phyloP scores from a whole-genome alignment of 2,329 filamentous ascomycete species.

The Uncinocarpus reesii region DNA sequence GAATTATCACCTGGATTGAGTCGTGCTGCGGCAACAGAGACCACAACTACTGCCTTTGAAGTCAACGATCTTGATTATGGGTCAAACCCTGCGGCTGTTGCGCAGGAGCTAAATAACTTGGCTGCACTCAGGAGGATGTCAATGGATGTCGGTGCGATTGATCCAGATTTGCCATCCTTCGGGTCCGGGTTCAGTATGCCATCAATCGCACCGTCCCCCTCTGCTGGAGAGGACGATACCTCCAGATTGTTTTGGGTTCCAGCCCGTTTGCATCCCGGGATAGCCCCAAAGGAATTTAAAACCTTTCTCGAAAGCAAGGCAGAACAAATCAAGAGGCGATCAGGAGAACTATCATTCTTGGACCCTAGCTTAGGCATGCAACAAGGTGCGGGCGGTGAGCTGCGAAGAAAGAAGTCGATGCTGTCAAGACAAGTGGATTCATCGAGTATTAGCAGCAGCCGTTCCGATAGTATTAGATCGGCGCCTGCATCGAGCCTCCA shows the following conservation, averaged over 20 bases:
- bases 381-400: constrained; percentile 46
- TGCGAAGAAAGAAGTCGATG: constrained; percentile 90
- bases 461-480: constrained; percentile 9
- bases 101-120: constrained; percentile 83
- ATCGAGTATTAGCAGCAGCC: constrained; percentile 36
- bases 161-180: constrained; percentile 45
- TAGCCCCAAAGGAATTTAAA: constrained; percentile 93
- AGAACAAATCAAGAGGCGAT: constrained; percentile 75
- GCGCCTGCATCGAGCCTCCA: constrained; percentile 10
- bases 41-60: constrained; percentile 54
- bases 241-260: constrained; percentile 92
- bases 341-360: constrained; percentile 58
- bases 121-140: constrained; percentile 86
- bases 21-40: constrained; percentile 42
- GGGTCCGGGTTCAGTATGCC: constrained; percentile 33
- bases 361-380: constrained; percentile 45
- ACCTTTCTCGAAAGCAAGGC: constrained; percentile 90
- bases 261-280: constrained; percentile 82
- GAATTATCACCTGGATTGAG: constrained; percentile 47
- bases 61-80: constrained; percentile 83
- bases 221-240: constrained; percentile 67
- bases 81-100: constrained; percentile 77
- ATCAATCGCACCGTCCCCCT: constrained; percentile 34
- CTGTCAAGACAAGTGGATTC: constrained; percentile 82
- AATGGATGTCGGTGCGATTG: constrained; percentile 67